A percentile compares a stretch with the other conserved stretches of the same genome.
phyloP scores from a whole-genome alignment of 1,284 basidiomycete genomes.

The Pseudozyma sp. region DNA sequence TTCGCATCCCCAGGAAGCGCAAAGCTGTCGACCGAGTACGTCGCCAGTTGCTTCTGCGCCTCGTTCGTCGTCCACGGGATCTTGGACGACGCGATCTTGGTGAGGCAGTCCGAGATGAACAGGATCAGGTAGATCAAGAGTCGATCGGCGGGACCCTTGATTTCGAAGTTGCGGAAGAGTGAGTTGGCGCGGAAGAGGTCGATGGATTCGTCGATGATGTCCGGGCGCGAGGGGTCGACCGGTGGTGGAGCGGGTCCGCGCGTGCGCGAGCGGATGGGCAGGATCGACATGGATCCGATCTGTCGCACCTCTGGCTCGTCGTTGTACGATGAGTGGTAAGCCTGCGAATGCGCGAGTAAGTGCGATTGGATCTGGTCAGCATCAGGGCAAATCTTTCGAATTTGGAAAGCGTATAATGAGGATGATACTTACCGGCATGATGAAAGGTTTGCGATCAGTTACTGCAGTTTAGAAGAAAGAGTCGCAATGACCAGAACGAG shows the following conservation, averaged over 20 bases:
- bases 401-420: neutral
- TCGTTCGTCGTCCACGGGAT: slow-evolving; percentile 74
- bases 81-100: slow-evolving; percentile 69
- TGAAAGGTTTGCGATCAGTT: slow-evolving; percentile 4
- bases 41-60: slow-evolving; percentile 87
- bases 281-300: slow-evolving; percentile 88
- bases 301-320: slow-evolving; percentile 82
- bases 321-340: slow-evolving; percentile 94
- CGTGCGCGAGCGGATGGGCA: slow-evolving; percentile 90
- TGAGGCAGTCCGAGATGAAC: slow-evolving; percentile 96
- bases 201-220: slow-evolving; percentile 95
- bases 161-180: slow-evolving; percentile 99
- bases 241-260: slow-evolving; percentile 86
- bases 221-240: slow-evolving; percentile 81
- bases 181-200: slow-evolving; percentile 99
- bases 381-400: too few relatives aligned
- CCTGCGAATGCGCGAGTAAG: slow-evolving; percentile 21
- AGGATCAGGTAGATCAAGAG: slow-evolving; percentile 97
- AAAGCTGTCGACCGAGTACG: slow-evolving; percentile 88
- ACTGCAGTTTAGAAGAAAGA: neutral
- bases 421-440: slow-evolving; percentile 19
- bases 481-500: too few relatives aligned
- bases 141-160: slow-evolving; percentile 95
- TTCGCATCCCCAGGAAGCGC: slow-evolving; percentile 94
- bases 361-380: neutral